Evolutionary conservation across 2,329 filamentous ascomycete genomes (phyloP), one percentile per base, ranked within the genome.

Genomic region (Xylaria sp.): DNA sequence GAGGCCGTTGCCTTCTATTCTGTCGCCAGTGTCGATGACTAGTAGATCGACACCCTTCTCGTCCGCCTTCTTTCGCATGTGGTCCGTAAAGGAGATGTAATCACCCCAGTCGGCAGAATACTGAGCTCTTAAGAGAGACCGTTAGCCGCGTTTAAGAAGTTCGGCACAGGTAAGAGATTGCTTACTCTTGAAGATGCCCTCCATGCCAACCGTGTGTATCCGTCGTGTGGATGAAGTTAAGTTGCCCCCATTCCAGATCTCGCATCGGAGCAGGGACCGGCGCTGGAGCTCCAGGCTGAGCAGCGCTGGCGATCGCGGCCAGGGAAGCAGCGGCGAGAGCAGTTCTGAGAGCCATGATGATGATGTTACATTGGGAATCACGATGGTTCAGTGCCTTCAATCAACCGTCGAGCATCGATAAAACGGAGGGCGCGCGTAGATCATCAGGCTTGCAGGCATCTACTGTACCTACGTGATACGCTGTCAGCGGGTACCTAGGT

Each of bases 101-200:
- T 99, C 94, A 54, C 94, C 94, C 92, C 94, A 97, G 72, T 99
- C 94, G 43, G 91, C 93, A 6, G 91, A 92, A 73, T 95, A 99
- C 56, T 94, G 93, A 2, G 91, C 81, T 75, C 89, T 91, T n/a
- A n/a, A 58, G 11, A 13, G 16, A 34, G 29, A 34, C 29, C 9
- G 29, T 34, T 34, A 34, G 29, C 29, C 16, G 29, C 16, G 29
- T 7, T 13, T 7, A 13, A 34, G 16, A 34, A 13, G 29, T 13
- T 34, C 5, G 29, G 9, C 16, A 11, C 5, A 34, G 29, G 11
- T n/a, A n/a, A n/a, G n/a, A 13, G 4, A 13, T 13, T 34, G 11
- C 81, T 67, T 77, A 91, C 87, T 99, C 94, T 76, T 92, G 88
- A 4, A 97, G 76, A 78, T 99, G 94, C 1, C 94, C 94, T 8